Conservation (phyloP, 192 early-diverging fungal species). For the Ramicandelaber brevisporus region DNA sequence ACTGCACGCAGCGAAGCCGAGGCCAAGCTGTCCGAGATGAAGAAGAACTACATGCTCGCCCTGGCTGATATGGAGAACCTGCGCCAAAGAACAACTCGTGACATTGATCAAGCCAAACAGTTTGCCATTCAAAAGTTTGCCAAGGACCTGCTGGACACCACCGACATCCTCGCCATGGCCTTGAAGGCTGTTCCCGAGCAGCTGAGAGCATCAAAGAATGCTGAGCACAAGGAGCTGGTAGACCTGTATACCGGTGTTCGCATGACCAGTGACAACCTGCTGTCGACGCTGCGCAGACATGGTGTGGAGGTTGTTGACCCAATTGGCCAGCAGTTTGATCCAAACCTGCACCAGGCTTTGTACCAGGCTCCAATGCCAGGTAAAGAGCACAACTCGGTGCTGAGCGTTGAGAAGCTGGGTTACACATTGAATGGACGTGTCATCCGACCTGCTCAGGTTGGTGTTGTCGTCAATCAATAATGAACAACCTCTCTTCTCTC, state of each 20-base stretch:
- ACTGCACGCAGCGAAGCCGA: no score
- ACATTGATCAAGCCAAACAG: conserved; percentile 48
- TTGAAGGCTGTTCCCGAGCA: conserved; percentile 64
- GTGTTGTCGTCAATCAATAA: conserved; percentile 45
- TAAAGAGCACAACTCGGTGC: conserved; percentile 70
- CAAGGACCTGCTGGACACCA: conserved; percentile 79
- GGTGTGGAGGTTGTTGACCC: conserved; percentile 64
- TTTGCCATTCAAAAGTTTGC: conserved; percentile 97
- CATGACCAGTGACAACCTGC: conserved; percentile 66
- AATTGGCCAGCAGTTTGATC: conserved; percentile 76
- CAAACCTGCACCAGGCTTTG: conserved; percentile 79
- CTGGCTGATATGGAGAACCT: conserved; percentile 95
- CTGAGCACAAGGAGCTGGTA: conserved; percentile 27
- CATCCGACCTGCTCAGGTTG: conserved; percentile 83
- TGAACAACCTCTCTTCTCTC: no score
- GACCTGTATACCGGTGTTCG: conserved; percentile 69
- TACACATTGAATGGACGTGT: conserved; percentile 80
- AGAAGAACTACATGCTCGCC: conserved; percentile 76
- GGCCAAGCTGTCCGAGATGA: conserved; percentile 1
- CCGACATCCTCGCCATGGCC: conserved; percentile 75
- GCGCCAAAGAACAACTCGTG: conserved; percentile 61
- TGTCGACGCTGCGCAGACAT: conserved; percentile 65
- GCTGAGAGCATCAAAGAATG: conserved; percentile 18
- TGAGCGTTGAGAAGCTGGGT: conserved; percentile 80
- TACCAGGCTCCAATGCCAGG: conserved; percentile 76